Conservation (phyloP, 2,329 filamentous ascomycete species). For the Paecilomyces niveus region DNA sequence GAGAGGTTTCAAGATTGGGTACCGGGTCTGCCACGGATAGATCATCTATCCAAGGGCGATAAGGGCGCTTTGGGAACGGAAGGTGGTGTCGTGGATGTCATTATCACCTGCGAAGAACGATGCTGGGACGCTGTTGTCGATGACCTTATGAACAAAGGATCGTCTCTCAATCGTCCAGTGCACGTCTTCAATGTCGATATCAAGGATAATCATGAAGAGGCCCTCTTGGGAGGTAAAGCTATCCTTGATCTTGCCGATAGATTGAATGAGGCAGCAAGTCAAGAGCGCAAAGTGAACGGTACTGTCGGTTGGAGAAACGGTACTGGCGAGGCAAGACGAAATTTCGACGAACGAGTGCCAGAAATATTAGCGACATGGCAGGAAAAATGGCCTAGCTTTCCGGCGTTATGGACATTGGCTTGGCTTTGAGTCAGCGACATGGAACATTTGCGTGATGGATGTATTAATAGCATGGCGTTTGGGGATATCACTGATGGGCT, state of each 20-base stretch:
- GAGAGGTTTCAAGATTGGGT: constrained; percentile 98
- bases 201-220: constrained; percentile 96
- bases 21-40: constrained; percentile 72
- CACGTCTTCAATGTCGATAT: constrained; percentile 99
- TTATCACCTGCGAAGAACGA: constrained; percentile 94
- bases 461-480: not conserved
- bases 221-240: constrained; percentile 77
- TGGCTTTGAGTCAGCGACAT: constrained; percentile 46
- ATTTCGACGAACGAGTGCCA: constrained; percentile 89
- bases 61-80: constrained; percentile 76
- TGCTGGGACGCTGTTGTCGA: constrained; percentile 98
- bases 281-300: constrained; percentile 65
- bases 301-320: constrained; percentile 62
- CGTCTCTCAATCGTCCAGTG: constrained; percentile 82
- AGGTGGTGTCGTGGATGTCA: constrained; percentile 82
- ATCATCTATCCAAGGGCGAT: constrained; percentile 61
- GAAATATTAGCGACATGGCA: constrained; percentile 92
- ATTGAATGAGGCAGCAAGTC: constrained; percentile 70
- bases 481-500: not conserved
- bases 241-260: constrained; percentile 86
- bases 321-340: constrained; percentile 57
- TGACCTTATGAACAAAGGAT: constrained; percentile 78
- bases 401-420: constrained; percentile 86
- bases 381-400: constrained; percentile 85
- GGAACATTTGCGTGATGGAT: not conserved